A percentile compares a stretch with the other conserved stretches of the same genome.
Evolutionary conservation across 208 protist genomes (phyloP).

Genomic region (Crithidia sp.): DNA sequence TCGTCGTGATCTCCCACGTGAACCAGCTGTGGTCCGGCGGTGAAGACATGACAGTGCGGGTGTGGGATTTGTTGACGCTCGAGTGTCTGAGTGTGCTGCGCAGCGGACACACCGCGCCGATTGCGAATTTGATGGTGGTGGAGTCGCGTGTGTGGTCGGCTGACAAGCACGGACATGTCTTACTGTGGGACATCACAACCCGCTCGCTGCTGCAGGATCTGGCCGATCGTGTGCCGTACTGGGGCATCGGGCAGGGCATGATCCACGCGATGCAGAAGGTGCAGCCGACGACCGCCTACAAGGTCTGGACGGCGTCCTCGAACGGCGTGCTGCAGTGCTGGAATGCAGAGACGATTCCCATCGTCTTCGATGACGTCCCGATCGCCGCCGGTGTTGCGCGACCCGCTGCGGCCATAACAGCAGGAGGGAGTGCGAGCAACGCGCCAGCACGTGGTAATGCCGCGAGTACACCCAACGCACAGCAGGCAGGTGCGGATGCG

Average conservation of each 20-base stretch:
- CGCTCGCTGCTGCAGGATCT: slow-evolving; percentile 71
- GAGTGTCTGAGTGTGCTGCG: slow-evolving; percentile 51
- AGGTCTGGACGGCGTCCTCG: slow-evolving; percentile 73
- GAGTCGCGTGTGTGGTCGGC: slow-evolving; percentile 83
- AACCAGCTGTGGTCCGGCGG: slow-evolving; percentile 86
- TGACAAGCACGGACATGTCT: slow-evolving; percentile 80
- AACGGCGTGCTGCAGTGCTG: slow-evolving; percentile 83
- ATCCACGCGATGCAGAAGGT: slow-evolving; percentile 68
- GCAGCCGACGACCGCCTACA: slow-evolving; percentile 60
- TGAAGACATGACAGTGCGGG: slow-evolving; percentile 81
- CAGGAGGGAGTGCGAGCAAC: too few species aligned
- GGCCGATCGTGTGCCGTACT: slow-evolving; percentile 41
- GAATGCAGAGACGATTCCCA: slow-evolving; percentile 80
- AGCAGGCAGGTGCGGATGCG: background rate
- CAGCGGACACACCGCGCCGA: slow-evolving; percentile 63
- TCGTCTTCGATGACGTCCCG: slow-evolving; percentile 52
- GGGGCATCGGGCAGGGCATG: slow-evolving; percentile 36
- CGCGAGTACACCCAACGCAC: background rate
- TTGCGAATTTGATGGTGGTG: slow-evolving; percentile 58
- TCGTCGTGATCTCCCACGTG: slow-evolving; percentile 54
- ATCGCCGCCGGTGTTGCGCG: slow-evolving; percentile 10
- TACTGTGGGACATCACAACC: slow-evolving; percentile 86
- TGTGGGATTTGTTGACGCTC: slow-evolving; percentile 79
- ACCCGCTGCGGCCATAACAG: too few species aligned
- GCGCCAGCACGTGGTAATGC: background rate